Evolutionary conservation across 192 early-diverging fungal genomes (phyloP), one percentile per base, ranked within the genome.

Genomic region (Globomyces pollinis-pini): DNA sequence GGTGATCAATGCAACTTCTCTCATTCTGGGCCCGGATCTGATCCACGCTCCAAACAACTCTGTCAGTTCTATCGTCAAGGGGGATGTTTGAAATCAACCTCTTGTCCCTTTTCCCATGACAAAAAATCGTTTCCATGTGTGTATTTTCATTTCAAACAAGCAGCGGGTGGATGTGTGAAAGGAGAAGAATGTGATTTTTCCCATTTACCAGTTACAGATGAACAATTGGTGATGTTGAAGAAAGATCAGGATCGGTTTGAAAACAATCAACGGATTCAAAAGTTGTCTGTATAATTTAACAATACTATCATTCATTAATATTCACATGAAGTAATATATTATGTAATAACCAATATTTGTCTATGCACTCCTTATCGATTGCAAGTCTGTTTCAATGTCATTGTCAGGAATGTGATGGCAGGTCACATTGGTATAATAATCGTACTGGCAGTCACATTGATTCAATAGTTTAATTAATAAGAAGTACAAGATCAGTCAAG

Each of bases 41-140:
- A 32, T 39, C 53, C 50, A n/a, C 56, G 49, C 9, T 12, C 23
- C 15, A 34, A 59, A 2, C 55, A 57, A 11, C 2, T 59, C 4
- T 69, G 68, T 35, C 54, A 53, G 7, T 69, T 61, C 61, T 65
- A 59, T 38, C 45, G 59, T 23, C 55, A 62, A 24, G 62, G 62
- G 1, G 36, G 33, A 11, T 69, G 68, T 55, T 31, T 55, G 31
- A 50, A 38, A 0, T 62, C 62, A 5, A 43, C 12, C 2, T n/a
- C 47, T 7, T 69, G 68, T 32, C 28, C 29, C 5, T 69, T 34
- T 38, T 61, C 58, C 6, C 68, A 69, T 41, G 50, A 65, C 39
- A 42, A 61, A 20, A 65, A 69, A 31, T 7, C 11, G 5, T 64
- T 60, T 20, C 62, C 63, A 9, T 69, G 68, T 31, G 63, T 55